phyloP scores from a whole-genome alignment of 2,329 filamentous ascomycete species.

The Corynespora cassiicola region DNA sequence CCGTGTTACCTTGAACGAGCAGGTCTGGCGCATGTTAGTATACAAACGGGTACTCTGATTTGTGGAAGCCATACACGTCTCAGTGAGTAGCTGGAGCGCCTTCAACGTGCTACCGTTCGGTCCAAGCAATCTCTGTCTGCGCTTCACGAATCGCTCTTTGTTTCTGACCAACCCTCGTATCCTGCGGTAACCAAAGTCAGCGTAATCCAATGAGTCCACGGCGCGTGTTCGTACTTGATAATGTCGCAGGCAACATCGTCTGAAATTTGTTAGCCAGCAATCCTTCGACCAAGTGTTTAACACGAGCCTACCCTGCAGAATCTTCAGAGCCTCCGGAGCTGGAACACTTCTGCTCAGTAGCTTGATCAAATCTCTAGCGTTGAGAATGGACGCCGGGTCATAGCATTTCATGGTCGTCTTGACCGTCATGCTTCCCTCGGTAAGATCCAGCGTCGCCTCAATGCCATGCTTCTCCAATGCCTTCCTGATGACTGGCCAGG shows the following conservation, averaged over 20 bases:
- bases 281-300: too few species aligned
- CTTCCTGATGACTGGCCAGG: conserved; percentile 90
- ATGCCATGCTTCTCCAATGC: conserved; percentile 87
- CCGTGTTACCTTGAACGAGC: conserved; percentile 95
- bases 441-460: conserved; percentile 88
- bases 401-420: conserved; percentile 92
- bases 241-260: too few species aligned
- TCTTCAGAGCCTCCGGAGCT: conserved; percentile 90
- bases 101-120: conserved; percentile 92
- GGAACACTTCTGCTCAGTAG: conserved; percentile 84
- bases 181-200: conserved; percentile 95
- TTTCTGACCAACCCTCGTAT: conserved; percentile 88
- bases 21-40: too few species aligned
- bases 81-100: conserved; percentile 88
- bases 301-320: too few species aligned
- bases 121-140: conserved; percentile 89
- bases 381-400: conserved; percentile 91
- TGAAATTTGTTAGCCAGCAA: too few species aligned
- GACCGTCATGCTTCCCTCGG: conserved; percentile 96
- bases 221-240: too few species aligned
- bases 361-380: conserved; percentile 93
- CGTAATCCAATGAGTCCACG: too few species aligned
- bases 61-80: too few species aligned
- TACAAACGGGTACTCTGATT: too few species aligned
- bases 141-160: conserved; percentile 95